Evolutionary conservation across 345 rosid genomes (phyloP).

Genomic region (Durio zibethinus): DNA sequence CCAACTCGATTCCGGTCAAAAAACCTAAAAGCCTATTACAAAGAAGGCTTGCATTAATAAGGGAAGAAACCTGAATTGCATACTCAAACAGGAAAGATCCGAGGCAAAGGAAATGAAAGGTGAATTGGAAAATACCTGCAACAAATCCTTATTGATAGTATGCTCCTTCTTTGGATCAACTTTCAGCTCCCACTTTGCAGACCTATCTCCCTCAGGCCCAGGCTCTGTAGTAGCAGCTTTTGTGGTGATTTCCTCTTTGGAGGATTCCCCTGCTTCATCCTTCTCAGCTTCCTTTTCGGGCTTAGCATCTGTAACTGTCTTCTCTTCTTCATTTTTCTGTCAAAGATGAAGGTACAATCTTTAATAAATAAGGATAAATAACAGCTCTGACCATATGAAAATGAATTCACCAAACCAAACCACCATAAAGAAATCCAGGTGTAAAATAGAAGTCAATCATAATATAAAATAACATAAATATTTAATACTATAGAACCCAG

Average conservation of each 20-base stretch:
- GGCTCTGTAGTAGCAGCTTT: conserved; percentile 38
- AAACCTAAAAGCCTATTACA: conserved; percentile 83
- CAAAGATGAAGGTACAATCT: not conserved
- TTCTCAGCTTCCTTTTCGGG: conserved; percentile 29
- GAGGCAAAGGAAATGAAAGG: not conserved
- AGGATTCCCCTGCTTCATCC: conserved; percentile 28
- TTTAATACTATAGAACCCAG: not conserved
- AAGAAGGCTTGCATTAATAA: not conserved
- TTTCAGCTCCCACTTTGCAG: conserved; percentile 28
- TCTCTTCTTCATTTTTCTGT: conserved; percentile 44
- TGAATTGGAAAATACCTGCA: conserved; percentile 50
- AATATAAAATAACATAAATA: not conserved
- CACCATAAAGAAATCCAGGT: not conserved
- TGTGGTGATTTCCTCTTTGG: conserved; percentile 26
- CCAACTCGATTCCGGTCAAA: conserved; percentile 88
- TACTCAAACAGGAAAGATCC: not conserved
- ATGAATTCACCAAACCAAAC: not conserved
- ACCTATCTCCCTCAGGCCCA: conserved; percentile 28
- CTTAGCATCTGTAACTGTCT: conserved; percentile 34
- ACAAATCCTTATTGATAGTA: conserved; percentile 61
- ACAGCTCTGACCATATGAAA: not conserved
- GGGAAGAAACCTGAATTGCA: not conserved
- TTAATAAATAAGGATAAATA: not conserved
- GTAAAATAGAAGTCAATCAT: not conserved
- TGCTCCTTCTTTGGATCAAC: conserved; percentile 40